Evolutionary conservation across 2,329 filamentous ascomycete genomes (phyloP).

Genomic region (Tympanopsis confertula): DNA sequence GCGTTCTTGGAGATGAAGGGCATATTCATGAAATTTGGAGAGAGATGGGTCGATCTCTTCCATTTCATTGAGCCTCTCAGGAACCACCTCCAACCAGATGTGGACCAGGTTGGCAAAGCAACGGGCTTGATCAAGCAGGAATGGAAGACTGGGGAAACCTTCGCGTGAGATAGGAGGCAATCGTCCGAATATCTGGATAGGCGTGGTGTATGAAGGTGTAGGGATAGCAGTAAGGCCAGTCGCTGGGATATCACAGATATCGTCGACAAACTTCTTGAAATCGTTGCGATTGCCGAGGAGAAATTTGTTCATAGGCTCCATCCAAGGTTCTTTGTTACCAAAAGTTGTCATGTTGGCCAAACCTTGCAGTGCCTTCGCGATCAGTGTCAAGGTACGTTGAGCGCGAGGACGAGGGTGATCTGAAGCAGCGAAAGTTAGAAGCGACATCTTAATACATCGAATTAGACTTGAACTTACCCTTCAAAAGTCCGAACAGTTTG

Average conservation of each 20-base stretch:
- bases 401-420: constrained; percentile 54
- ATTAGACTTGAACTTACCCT: constrained; percentile 31
- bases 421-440: constrained; percentile 15
- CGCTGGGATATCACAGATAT: constrained; percentile 4
- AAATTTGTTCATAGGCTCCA: constrained; percentile 63
- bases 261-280: constrained; percentile 12
- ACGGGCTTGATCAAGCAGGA: neutral
- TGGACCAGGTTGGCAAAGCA: neutral
- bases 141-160: constrained; percentile 1
- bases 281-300: constrained; percentile 18
- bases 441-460: too few relatives aligned
- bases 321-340: constrained; percentile 60
- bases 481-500: constrained; percentile 55
- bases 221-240: constrained; percentile 3
- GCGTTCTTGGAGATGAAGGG: constrained; percentile 24
- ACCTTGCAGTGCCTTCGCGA: constrained; percentile 59
- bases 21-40: constrained; percentile 27
- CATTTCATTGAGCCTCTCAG: constrained; percentile 9
- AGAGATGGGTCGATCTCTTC: constrained; percentile 23
- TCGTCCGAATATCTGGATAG: constrained; percentile 3
- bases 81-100: constrained; percentile 44
- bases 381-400: constrained; percentile 52
- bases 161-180: constrained; percentile 1
- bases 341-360: constrained; percentile 60
- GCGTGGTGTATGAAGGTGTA: constrained; percentile 6